Conservation (phyloP, 768 basidiomycete genomes). For the Suillus tomentosus region DNA sequence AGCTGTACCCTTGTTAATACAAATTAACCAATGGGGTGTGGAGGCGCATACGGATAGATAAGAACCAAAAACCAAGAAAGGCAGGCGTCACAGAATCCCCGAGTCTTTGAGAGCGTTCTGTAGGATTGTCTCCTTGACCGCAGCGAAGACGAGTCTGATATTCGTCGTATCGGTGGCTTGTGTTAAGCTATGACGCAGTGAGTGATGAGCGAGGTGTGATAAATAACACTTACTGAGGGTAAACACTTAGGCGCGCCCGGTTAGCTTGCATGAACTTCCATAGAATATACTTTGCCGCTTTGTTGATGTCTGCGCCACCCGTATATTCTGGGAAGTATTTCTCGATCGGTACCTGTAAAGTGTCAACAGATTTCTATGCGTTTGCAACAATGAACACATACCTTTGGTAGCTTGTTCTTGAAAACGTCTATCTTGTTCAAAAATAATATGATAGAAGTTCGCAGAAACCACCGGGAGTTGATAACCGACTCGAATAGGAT, state of each 20-base stretch:
- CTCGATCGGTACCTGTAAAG: constrained; percentile 65
- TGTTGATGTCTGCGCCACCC: constrained; percentile 87
- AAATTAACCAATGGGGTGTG: constrained; percentile 5
- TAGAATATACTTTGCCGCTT: constrained; percentile 91
- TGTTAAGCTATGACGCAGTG: constrained; percentile 54
- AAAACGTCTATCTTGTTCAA: constrained; percentile 78
- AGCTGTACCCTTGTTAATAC: constrained; percentile 18
- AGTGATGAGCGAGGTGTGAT: not conserved
- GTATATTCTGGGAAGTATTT: constrained; percentile 87
- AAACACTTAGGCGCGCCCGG: constrained; percentile 79
- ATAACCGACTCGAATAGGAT: constrained; percentile 77
- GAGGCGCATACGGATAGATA: constrained; percentile 28
- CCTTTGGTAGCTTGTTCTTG: constrained; percentile 70
- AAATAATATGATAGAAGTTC: constrained; percentile 67
- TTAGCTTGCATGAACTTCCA: constrained; percentile 97
- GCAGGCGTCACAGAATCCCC: constrained; percentile 62
- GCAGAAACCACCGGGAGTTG: constrained; percentile 78
- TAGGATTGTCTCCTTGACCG: constrained; percentile 91
- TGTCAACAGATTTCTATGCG: not conserved
- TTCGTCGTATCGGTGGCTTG: constrained; percentile 90
- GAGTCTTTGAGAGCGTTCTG: constrained; percentile 87
- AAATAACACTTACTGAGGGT: constrained; percentile 74
- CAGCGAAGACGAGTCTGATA: constrained; percentile 79
- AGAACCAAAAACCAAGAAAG: not conserved
- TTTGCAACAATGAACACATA: not conserved